These are phyloP conservation scores for Tricholoma matsutake DNA, from an alignment of 768 basidiomycete genomes.

Conservation along the genomic window DNA sequence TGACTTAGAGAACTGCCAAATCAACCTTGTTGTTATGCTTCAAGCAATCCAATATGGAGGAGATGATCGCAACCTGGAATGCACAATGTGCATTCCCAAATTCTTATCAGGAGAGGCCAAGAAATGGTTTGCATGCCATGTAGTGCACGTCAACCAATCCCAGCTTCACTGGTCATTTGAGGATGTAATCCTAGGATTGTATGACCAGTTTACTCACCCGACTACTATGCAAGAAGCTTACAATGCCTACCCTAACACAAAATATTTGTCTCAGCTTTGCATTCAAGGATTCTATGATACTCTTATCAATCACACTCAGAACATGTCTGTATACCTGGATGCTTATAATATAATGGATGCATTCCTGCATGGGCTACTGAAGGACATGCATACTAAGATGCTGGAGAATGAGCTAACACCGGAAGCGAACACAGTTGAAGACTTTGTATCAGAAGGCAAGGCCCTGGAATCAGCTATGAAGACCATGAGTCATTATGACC, in stretches of 20 bases:
- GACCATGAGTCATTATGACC: neutral
- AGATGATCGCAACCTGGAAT: too few species aligned
- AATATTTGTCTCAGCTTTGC: neutral
- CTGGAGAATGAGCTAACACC: neutral
- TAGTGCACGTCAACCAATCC: too few species aligned
- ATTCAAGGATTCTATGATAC: neutral
- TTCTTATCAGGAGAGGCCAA: too few species aligned
- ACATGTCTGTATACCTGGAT: too few species aligned
- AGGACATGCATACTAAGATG: neutral
- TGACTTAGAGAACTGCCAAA: neutral
- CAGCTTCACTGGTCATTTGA: constrained; percentile 1
- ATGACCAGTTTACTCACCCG: neutral
- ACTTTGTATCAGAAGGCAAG: neutral
- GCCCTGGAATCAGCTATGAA: neutral
- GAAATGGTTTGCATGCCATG: too few species aligned
- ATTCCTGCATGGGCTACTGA: neutral
- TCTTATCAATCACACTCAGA: too few species aligned
- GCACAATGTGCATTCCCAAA: too few species aligned
- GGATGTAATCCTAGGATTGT: neutral
- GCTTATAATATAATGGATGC: neutral
- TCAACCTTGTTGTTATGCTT: too few species aligned
- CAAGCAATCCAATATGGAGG: neutral
- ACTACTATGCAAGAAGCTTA: too few species aligned
- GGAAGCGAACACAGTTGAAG: neutral
- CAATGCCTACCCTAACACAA: neutral